phyloP scores from a whole-genome alignment of 1,284 basidiomycete species.

The Leccinum fuscescens region DNA sequence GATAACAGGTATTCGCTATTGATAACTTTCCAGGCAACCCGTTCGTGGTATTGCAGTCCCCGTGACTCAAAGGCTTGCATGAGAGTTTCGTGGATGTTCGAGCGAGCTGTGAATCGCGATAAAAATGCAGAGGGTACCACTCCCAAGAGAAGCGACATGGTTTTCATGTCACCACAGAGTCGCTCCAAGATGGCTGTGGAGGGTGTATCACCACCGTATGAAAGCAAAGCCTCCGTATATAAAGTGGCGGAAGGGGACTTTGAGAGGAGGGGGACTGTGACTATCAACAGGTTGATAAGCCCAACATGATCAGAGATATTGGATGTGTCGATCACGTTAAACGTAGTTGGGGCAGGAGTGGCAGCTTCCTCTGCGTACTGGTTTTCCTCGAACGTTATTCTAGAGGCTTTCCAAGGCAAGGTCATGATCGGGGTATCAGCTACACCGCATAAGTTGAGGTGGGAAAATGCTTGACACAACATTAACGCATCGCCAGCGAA shows the following conservation, averaged over 20 bases:
- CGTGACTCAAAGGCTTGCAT: not conserved
- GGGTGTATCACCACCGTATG: conserved; percentile 24
- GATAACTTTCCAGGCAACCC: conserved; percentile 41
- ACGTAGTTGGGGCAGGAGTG: conserved; percentile 36
- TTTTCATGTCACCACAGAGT: conserved; percentile 39
- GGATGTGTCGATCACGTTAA: conserved; percentile 55
- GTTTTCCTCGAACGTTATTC: conserved; percentile 34
- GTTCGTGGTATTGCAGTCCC: conserved; percentile 41
- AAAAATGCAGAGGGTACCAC: conserved; percentile 42
- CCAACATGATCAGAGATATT: conserved; percentile 50
- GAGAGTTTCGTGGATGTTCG: conserved; percentile 42
- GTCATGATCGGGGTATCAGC: conserved; percentile 31
- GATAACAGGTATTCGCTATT: conserved; percentile 24
- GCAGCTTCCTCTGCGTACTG: conserved; percentile 31
- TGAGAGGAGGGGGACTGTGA: conserved; percentile 38
- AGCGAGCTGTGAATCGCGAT: conserved; percentile 40
- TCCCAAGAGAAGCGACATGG: conserved; percentile 42
- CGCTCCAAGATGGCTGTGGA: conserved; percentile 35
- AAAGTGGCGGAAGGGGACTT: conserved; percentile 32
- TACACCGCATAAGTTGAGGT: conserved; percentile 20
- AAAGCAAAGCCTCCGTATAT: conserved; percentile 44
- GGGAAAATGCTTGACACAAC: conserved; percentile 30
- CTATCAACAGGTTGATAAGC: conserved; percentile 46
- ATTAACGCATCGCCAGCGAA: conserved; percentile 35
- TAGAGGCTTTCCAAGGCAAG: conserved; percentile 37